Conservation (phyloP, 2,329 filamentous ascomycete genomes). For the Xylaria sp. region DNA sequence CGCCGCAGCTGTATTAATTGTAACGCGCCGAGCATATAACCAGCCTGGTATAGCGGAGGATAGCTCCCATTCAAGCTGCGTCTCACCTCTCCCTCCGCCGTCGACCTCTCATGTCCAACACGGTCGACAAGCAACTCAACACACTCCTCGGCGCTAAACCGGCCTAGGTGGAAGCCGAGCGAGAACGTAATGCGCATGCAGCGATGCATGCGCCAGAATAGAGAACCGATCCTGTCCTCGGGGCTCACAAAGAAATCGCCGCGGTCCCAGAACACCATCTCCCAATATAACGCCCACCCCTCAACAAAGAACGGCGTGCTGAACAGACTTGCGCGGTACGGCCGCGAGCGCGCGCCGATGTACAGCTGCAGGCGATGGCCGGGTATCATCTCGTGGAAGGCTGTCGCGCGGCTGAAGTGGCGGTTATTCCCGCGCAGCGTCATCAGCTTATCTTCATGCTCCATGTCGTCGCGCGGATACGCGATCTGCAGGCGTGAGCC, state of each 20-base stretch:
- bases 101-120: constrained; percentile 69
- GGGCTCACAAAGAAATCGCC: constrained; percentile 62
- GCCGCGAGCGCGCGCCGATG: constrained; percentile 58
- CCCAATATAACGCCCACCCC: constrained; percentile 72
- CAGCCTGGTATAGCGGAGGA: constrained; percentile 67
- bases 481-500: constrained; percentile 65
- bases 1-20: constrained; percentile 63
- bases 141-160: constrained; percentile 64
- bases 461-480: constrained; percentile 65
- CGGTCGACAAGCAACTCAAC: constrained; percentile 66
- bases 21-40: constrained; percentile 69
- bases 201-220: constrained; percentile 73
- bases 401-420: constrained; percentile 67
- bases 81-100: constrained; percentile 69
- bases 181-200: constrained; percentile 70
- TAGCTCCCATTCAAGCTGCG: constrained; percentile 67
- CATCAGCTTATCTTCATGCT: constrained; percentile 67
- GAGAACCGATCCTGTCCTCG: constrained; percentile 65
- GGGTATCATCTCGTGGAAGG: constrained; percentile 71
- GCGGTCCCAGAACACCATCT: constrained; percentile 67
- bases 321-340: constrained; percentile 62
- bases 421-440: constrained; percentile 69
- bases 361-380: constrained; percentile 67
- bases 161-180: constrained; percentile 66
- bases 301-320: constrained; percentile 69